Percentiles rank a stretch among this genome's conserved stretches.
These are phyloP conservation scores for Pterocarpus macrocarpus DNA, from an alignment of 306 rosid species.

Conservation along the genomic window DNA sequence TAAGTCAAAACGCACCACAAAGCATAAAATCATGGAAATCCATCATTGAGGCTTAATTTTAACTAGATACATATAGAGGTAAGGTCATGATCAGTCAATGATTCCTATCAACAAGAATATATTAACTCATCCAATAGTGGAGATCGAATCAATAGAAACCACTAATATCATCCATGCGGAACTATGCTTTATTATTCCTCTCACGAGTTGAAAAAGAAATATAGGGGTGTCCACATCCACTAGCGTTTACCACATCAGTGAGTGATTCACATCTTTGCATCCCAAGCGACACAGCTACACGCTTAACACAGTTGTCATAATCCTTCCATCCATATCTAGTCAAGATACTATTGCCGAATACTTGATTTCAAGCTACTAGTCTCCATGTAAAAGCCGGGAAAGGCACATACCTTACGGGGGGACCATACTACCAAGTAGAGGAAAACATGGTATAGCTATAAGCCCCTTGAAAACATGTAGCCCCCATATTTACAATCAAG, in stretches of 20 bases:
- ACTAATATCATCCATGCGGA: conserved; percentile 41
- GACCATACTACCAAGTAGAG: conserved; percentile 37
- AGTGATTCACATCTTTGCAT: conserved; percentile 45
- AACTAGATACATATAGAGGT: conserved; percentile 41
- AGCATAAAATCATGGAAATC: conserved; percentile 46
- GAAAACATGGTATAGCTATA: conserved; percentile 27
- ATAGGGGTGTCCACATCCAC: conserved; percentile 26
- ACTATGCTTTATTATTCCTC: conserved; percentile 46
- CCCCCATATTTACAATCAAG: conserved; percentile 44
- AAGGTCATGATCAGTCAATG: conserved; percentile 55
- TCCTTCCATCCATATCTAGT: conserved; percentile 38
- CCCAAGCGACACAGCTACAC: conserved; percentile 46
- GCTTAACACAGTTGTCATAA: conserved; percentile 37
- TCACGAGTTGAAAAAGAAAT: conserved; percentile 38
- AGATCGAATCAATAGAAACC: conserved; percentile 57
- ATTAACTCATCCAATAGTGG: conserved; percentile 42
- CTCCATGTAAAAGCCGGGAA: neutral
- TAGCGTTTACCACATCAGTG: conserved; percentile 31
- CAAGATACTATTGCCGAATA: conserved; percentile 16
- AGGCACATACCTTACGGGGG: conserved; percentile 37
- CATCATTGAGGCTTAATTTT: conserved; percentile 46
- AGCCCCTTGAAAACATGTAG: conserved; percentile 32
- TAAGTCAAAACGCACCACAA: conserved; percentile 54
- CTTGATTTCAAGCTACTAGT: conserved; percentile 21
- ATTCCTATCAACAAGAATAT: conserved; percentile 54